A percentile compares a stretch with the other conserved stretches of the same genome.
phyloP scores from a whole-genome alignment of 441 rosid species.

The Lepidium campestre region DNA sequence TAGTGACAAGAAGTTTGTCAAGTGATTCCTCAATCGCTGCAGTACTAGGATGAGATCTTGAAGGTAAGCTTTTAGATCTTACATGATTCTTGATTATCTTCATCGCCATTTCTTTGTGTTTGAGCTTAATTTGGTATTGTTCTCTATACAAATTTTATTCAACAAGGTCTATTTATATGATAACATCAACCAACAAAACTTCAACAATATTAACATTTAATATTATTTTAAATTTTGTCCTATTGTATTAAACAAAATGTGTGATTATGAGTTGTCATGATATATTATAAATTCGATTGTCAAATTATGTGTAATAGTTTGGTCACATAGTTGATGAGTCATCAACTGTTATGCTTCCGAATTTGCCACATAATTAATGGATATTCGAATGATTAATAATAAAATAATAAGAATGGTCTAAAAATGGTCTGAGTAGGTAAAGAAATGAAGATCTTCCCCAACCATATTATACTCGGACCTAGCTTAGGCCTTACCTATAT shows the following conservation, averaged over 20 bases:
- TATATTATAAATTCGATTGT: conserved; percentile 24
- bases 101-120: not conserved
- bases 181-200: conserved; percentile 16
- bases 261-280: conserved; percentile 37
- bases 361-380: conserved; percentile 21
- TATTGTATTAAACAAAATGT: not conserved
- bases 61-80: conserved; percentile 63
- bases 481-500: not conserved
- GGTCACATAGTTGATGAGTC: conserved; percentile 28
- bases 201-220: conserved; percentile 11
- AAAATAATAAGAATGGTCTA: conserved; percentile 17
- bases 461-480: conserved; percentile 15
- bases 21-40: conserved; percentile 43
- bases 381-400: not conserved
- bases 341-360: conserved; percentile 30
- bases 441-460: conserved; percentile 27
- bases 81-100: conserved; percentile 42
- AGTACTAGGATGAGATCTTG: conserved; percentile 63
- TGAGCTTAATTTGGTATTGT: not conserved
- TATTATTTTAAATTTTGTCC: not conserved
- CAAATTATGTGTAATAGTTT: conserved; percentile 16
- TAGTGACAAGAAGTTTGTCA: conserved; percentile 30
- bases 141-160: conserved; percentile 31
- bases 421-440: conserved; percentile 22
- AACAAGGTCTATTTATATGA: conserved; percentile 17